Percentiles rank a stretch among this genome's conserved stretches.
phyloP scores from a whole-genome alignment of 1,284 basidiomycete species.

The Cutaneotrichosporon sp. region DNA sequence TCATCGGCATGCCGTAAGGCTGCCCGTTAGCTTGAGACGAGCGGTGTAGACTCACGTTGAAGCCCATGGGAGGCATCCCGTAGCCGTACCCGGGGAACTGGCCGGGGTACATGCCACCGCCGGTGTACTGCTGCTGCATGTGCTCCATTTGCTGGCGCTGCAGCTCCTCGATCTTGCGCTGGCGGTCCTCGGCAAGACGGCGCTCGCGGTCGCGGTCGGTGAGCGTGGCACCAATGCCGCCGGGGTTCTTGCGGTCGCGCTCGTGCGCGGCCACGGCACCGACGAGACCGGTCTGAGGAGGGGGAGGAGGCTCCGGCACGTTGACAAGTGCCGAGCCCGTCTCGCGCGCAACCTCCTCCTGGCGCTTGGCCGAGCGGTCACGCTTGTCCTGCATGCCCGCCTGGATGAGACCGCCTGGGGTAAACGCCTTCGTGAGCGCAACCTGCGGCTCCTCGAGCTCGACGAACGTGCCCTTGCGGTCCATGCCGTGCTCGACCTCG shows the following conservation, averaged over 20 bases:
- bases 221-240: conserved; percentile 88
- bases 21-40: conserved; percentile 12
- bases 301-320: conserved; percentile 89
- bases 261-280: conserved; percentile 96
- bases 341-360: conserved; percentile 90
- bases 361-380: conserved; percentile 89
- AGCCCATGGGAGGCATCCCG: conserved; percentile 53
- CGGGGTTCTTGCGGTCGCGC: conserved; percentile 87
- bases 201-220: conserved; percentile 95
- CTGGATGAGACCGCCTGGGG: conserved; percentile 89
- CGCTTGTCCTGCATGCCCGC: conserved; percentile 94
- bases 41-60: conserved; percentile 28
- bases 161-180: conserved; percentile 85
- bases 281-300: conserved; percentile 91
- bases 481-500: conserved; percentile 62
- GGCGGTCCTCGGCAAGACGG: conserved; percentile 82
- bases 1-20: conserved; percentile 18
- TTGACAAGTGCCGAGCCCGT: conserved; percentile 87
- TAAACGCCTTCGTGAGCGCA: conserved; percentile 86
- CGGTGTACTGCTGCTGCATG: conserved; percentile 24
- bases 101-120: conserved; percentile 26
- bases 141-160: conserved; percentile 80
- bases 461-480: conserved; percentile 62
- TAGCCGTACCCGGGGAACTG: conserved; percentile 51
- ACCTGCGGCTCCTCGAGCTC: conserved; percentile 73